Conservation (phyloP, 805 yeast genomes). For the Hemisphaericaspora nanyangensis region DNA sequence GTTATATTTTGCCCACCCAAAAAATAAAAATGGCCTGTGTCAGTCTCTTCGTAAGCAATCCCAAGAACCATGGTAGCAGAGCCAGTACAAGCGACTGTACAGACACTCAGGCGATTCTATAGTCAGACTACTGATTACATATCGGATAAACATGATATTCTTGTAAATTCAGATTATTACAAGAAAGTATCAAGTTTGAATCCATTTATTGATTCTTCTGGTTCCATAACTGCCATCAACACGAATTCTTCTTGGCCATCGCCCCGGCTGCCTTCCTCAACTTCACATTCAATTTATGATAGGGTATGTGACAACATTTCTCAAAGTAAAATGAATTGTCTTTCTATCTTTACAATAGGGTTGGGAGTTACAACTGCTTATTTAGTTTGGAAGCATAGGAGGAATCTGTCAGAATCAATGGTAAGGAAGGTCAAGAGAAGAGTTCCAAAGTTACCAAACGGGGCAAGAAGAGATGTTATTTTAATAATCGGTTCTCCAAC, state of each 20-base stretch:
- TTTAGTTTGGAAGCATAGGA: background rate
- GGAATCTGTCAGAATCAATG: background rate
- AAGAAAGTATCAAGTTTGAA: constrained; percentile 10
- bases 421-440: constrained; percentile 34
- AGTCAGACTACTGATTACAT: constrained; percentile 18
- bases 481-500: constrained; percentile 72
- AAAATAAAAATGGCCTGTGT: too few relatives aligned
- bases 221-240: background rate
- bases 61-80: too few relatives aligned
- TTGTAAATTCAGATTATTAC: constrained; percentile 15
- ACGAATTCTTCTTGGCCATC: background rate
- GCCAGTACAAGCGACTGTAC: constrained; percentile 39
- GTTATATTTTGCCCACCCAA: too few relatives aligned
- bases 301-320: constrained; percentile 1
- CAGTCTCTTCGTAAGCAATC: too few relatives aligned
- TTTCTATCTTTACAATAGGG: constrained; percentile 22
- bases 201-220: constrained; percentile 3
- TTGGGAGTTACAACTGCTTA: constrained; percentile 14
- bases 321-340: constrained; percentile 1
- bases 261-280: constrained; percentile 1
- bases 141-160: constrained; percentile 19
- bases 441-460: constrained; percentile 61
- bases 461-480: constrained; percentile 73
- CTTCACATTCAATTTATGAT: background rate
- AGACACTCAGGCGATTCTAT: constrained; percentile 21